Evolutionary conservation across 2,329 filamentous ascomycete genomes (phyloP).

Genomic region (Botrytis pseudocinerea): DNA sequence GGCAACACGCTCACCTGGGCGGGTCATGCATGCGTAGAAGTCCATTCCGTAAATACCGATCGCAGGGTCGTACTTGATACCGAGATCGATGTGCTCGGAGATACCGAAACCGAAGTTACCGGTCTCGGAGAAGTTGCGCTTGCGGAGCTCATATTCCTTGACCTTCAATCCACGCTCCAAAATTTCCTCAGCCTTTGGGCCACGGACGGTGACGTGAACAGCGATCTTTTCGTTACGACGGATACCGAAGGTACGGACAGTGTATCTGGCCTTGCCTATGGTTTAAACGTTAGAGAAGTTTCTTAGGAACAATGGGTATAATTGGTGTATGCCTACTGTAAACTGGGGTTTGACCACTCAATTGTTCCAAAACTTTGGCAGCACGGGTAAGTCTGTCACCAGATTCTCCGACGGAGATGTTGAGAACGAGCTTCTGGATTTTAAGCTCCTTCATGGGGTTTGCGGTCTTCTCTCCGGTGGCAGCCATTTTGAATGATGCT

Average conservation of each 20-base stretch:
- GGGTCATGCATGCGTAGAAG: conserved; percentile 99
- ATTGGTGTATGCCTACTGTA: conserved; percentile 70
- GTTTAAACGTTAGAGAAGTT: conserved; percentile 27
- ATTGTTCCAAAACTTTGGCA: conserved; percentile 99
- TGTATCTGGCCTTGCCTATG: conserved; percentile 98
- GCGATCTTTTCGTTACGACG: conserved; percentile 99
- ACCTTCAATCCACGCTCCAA: conserved; percentile 99
- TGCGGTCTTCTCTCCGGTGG: conserved; percentile 73
- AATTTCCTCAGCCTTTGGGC: conserved; percentile 99
- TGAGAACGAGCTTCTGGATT: conserved; percentile 99
- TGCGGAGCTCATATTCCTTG: conserved; percentile 99
- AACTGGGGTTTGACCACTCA: conserved; percentile 98
- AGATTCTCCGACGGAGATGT: conserved; percentile 99
- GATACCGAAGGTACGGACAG: conserved; percentile 99
- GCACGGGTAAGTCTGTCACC: conserved; percentile 99
- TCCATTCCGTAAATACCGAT: conserved; percentile 99
- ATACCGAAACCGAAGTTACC: conserved; percentile 99
- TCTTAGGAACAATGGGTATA: conserved; percentile 25
- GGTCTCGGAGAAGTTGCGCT: conserved; percentile 99
- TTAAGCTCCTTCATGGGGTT: conserved; percentile 99
- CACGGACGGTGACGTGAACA: conserved; percentile 98
- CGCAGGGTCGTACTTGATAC: conserved; percentile 99
- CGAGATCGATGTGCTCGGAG: conserved; percentile 99
- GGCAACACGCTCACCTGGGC: conserved; percentile 95
- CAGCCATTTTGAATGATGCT: conserved; percentile 52